Evolutionary conservation across 2,329 filamentous ascomycete species (phyloP).

Genomic region (Blastomyces parvus): DNA sequence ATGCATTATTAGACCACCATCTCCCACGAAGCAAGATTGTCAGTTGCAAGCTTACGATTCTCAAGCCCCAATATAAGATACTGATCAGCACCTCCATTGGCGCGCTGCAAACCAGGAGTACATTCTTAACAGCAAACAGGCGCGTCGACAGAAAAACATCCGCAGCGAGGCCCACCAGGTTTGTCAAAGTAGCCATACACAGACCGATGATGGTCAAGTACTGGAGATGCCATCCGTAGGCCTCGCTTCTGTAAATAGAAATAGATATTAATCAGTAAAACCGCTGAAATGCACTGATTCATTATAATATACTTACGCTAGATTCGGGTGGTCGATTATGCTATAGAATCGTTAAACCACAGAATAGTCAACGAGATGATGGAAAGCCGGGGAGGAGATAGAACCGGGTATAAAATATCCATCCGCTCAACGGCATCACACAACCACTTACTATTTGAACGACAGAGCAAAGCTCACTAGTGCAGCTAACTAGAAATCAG

Average conservation of each 20-base stretch:
- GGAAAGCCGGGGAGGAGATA: background rate
- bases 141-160: slow-evolving; percentile 45
- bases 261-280: background rate
- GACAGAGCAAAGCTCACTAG: slow-evolving; percentile 6
- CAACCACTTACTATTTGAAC: slow-evolving; percentile 10
- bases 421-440: background rate
- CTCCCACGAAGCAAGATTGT: background rate
- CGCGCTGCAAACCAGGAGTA: slow-evolving; percentile 47
- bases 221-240: slow-evolving; percentile 58
- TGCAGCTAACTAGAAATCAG: background rate
- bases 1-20: background rate
- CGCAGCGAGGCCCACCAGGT: slow-evolving; percentile 45
- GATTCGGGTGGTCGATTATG: slow-evolving; percentile 36
- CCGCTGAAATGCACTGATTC: slow-evolving; percentile 6
- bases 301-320: slow-evolving; percentile 25
- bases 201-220: slow-evolving; percentile 56
- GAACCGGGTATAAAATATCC: background rate
- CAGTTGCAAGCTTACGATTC: slow-evolving; percentile 31
- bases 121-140: slow-evolving; percentile 50
- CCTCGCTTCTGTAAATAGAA: slow-evolving; percentile 27
- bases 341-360: slow-evolving; percentile 18
- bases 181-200: slow-evolving; percentile 46
- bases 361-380: background rate
- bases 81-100: slow-evolving; percentile 53
- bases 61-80: slow-evolving; percentile 52